Base-by-base conservation (phyloP, 106 monocot species). In the Cymbidium sinense region DNA sequence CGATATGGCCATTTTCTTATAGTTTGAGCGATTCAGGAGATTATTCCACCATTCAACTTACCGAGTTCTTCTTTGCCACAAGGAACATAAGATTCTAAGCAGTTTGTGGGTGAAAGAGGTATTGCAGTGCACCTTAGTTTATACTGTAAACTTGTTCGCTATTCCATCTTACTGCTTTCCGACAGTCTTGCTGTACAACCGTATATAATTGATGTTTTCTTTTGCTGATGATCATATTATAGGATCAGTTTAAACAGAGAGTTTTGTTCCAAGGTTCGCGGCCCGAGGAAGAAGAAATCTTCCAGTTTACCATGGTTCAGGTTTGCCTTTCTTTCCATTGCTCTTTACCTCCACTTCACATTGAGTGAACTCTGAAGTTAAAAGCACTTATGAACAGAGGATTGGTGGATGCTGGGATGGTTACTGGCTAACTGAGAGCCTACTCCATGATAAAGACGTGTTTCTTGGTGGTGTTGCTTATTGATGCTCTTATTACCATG, bases 341-440 rank as follows among this genome's bases (percentile, higher is more conserved):
- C 31, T 9, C 31, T 28, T 31, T 12, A 30, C 69, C 27, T 31
- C 25, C 1, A 69, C 4, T 0, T 33, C 15, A 47, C 13, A 47
- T 69, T 69, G 69, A 17, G 34, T 34, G 29, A 31, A 33, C 69
- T 69, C n/a, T n/a, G n/a, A 15, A 31, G 64, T 25, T 9, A 31
- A 69, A 20, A 28, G 30, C 13, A 77, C 34, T 41, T 25, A 78
- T 65, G 50, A 19, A 58, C 89, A 96, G 93, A 93, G 89, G 70
- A 65, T 96, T 13, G 95, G 93, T 39, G 95, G 95, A 35, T 87
- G 80, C 25, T 93, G 93, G 90, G 95, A 96, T 80, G 95, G 95
- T 23, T 93, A 96, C 65, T 96, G 95, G 95, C 77, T 91, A 51
- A 96, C 95, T n/a, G 95, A 96, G 87, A 96, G 95, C 85, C 78